Conservation (phyloP, 2,329 filamentous ascomycete genomes). For the Cytospora piceae region DNA sequence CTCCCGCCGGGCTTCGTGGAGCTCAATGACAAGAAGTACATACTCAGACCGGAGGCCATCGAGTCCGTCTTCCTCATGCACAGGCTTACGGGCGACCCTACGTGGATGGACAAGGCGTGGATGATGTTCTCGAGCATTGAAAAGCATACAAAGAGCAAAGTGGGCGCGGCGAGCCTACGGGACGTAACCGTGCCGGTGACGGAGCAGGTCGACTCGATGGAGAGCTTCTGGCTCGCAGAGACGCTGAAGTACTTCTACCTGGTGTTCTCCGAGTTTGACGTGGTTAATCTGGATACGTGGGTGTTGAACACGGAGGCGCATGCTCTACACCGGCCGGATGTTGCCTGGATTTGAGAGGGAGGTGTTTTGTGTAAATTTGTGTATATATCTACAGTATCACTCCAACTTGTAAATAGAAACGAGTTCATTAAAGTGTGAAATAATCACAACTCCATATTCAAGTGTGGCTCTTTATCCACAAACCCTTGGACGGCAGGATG, state of each 20-base stretch:
- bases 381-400: background rate
- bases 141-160: constrained; percentile 61
- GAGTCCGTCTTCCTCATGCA: constrained; percentile 82
- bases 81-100: constrained; percentile 68
- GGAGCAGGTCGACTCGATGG: constrained; percentile 64
- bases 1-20: constrained; percentile 54
- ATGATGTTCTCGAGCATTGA: constrained; percentile 71
- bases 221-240: constrained; percentile 75
- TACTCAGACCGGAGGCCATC: constrained; percentile 76
- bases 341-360: background rate
- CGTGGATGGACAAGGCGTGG: constrained; percentile 73
- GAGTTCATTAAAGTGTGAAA: background rate
- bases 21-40: constrained; percentile 62
- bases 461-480: background rate
- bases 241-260: constrained; percentile 71
- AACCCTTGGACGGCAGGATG: too few species aligned
- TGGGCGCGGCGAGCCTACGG: constrained; percentile 67
- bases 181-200: constrained; percentile 60
- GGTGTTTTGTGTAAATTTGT: background rate
- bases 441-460: background rate
- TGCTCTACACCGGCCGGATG: constrained; percentile 46
- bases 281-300: constrained; percentile 65
- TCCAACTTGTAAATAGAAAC: background rate
- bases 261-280: constrained; percentile 61
- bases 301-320: constrained; percentile 64